Conservation (phyloP, 2,329 filamentous ascomycete genomes). For the Paraconiothyrium brasiliense region DNA sequence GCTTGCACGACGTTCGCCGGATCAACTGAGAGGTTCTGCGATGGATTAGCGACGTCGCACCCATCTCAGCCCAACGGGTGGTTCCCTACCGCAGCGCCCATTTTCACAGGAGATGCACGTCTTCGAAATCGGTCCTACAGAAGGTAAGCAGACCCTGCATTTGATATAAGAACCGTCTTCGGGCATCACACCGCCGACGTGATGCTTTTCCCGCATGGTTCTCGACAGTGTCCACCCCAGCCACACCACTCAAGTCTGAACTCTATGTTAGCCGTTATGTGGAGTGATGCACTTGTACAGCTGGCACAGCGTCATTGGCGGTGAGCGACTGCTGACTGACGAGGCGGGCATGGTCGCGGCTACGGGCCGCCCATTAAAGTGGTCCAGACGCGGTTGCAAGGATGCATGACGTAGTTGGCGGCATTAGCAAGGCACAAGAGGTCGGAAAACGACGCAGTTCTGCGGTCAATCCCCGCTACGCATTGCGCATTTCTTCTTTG, state of each 20-base stretch:
- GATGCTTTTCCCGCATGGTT: conserved; percentile 25
- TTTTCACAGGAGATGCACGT: conserved; percentile 24
- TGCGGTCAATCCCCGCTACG: conserved; percentile 9
- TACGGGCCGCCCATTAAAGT: conserved; percentile 34
- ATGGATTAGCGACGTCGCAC: conserved; percentile 21
- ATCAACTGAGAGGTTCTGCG: conserved; percentile 36
- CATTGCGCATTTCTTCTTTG: conserved; percentile 14
- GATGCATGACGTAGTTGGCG: conserved; percentile 36
- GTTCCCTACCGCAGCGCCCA: conserved; percentile 37
- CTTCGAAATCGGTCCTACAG: conserved; percentile 26
- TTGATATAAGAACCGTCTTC: conserved; percentile 28
- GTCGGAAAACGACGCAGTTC: conserved; percentile 14
- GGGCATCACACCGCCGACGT: conserved; percentile 26
- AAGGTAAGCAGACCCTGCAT: conserved; percentile 27
- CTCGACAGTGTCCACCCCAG: conserved; percentile 25
- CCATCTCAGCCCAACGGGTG: conserved; percentile 4
- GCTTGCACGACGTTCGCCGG: conserved; percentile 42
- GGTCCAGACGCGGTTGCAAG: conserved; percentile 27
- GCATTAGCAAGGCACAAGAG: conserved; percentile 12
- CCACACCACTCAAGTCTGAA: conserved; percentile 24
- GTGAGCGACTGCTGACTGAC: conserved; percentile 19
- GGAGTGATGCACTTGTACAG: conserved; percentile 47
- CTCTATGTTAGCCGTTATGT: conserved; percentile 33
- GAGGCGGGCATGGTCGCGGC: conserved; percentile 35
- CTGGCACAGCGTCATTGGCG: conserved; percentile 48